These are phyloP conservation scores for Cucurbita pepo DNA, from an alignment of 306 rosid genomes.

Conservation along the genomic window DNA sequence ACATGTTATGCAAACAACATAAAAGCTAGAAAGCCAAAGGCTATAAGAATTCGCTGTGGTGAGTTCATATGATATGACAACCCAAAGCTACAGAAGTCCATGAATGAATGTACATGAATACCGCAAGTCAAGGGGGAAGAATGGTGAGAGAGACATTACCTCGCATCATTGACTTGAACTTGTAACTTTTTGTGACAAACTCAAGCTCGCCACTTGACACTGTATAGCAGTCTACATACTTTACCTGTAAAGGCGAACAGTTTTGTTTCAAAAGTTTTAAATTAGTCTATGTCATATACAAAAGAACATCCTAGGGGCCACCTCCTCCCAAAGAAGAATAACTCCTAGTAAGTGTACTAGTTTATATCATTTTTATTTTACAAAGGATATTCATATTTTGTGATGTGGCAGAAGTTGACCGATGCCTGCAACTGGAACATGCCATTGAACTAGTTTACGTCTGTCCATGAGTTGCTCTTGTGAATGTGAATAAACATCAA, in stretches of 20 bases:
- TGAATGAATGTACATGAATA: neutral
- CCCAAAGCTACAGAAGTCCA: neutral
- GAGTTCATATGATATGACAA: neutral
- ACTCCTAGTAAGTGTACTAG: no score
- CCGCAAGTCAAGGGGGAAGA: neutral
- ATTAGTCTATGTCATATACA: neutral
- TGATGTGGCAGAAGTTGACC: no score
- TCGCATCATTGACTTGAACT: slow-evolving; percentile 96
- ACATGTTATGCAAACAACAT: neutral
- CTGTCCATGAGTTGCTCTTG: no score
- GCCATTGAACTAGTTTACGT: no score
- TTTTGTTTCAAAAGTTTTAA: neutral
- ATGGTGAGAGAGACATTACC: slow-evolving; percentile 37
- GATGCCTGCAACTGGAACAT: no score
- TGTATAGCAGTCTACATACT: slow-evolving; percentile 63
- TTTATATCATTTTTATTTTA: no score
- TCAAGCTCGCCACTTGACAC: slow-evolving; percentile 60
- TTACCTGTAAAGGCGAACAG: slow-evolving; percentile 35
- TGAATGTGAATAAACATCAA: no score
- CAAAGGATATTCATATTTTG: no score
- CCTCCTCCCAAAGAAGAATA: no score
- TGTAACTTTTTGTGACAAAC: slow-evolving; percentile 48
- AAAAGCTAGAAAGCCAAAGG: neutral
- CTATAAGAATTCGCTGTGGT: neutral
- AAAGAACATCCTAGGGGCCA: no score